phyloP scores from a whole-genome alignment of 208 protist genomes.

The Herpetomonas samuelpessoai region DNA sequence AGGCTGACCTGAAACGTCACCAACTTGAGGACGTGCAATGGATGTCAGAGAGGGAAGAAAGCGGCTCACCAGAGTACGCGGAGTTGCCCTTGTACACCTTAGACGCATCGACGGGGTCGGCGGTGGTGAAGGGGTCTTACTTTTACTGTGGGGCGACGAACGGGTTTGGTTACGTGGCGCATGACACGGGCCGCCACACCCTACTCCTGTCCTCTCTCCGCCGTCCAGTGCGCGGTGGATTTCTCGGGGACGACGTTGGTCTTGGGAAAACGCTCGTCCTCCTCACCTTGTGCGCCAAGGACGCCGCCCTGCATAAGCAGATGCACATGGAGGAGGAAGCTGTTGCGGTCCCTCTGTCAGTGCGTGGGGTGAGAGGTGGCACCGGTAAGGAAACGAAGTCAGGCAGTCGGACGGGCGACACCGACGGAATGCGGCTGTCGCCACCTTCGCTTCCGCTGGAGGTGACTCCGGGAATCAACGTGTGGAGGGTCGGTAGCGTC shows the following conservation, averaged over 20 bases:
- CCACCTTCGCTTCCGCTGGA: no score
- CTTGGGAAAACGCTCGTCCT: constrained; percentile 70
- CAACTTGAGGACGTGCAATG: constrained; percentile 42
- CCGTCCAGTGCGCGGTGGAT: constrained; percentile 23
- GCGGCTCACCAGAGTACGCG: constrained; percentile 25
- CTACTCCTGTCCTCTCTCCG: neutral
- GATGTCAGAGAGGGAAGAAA: constrained; percentile 34
- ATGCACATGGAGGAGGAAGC: no score
- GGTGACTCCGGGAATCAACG: no score
- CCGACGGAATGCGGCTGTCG: no score
- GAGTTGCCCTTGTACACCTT: constrained; percentile 23
- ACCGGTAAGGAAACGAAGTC: no score
- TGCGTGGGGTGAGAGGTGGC: no score
- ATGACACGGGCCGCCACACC: neutral
- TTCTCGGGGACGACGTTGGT: constrained; percentile 66
- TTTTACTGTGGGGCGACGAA: constrained; percentile 32
- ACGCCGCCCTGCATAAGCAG: no score
- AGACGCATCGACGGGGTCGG: neutral
- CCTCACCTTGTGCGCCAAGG: constrained; percentile 39
- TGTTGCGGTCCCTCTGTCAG: no score
- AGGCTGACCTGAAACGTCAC: constrained; percentile 34
- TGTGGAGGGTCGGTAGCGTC: no score
- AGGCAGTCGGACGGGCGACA: no score
- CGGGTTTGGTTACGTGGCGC: constrained; percentile 7
- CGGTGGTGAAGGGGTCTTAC: constrained; percentile 11